These are phyloP conservation scores for Aeschynomene evenia DNA, from an alignment of 306 rosid species.

Conservation along the genomic window DNA sequence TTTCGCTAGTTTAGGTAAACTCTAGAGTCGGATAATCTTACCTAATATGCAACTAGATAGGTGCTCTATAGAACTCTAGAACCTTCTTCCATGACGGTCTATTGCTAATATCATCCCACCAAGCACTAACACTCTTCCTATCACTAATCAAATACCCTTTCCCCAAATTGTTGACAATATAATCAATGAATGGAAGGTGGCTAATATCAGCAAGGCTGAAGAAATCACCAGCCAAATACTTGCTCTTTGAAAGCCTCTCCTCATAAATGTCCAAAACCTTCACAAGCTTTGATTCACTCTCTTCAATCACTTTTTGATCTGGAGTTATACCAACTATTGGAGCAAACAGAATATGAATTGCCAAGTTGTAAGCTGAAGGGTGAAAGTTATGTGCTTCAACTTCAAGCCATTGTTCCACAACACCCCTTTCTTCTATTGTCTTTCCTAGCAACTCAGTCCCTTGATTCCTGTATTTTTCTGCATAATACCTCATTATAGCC, in stretches of 20 bases:
- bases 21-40: too few species aligned
- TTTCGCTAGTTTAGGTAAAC: too few species aligned
- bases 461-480: conserved; percentile 47
- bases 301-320: conserved; percentile 46
- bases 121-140: conserved; percentile 45
- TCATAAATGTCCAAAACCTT: conserved; percentile 55
- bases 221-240: conserved; percentile 58
- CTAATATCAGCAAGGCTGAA: conserved; percentile 57
- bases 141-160: conserved; percentile 38
- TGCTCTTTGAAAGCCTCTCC: conserved; percentile 50
- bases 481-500: conserved; percentile 49
- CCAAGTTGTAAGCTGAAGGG: conserved; percentile 25
- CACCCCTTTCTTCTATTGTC: conserved; percentile 50
- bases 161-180: conserved; percentile 38
- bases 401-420: conserved; percentile 61
- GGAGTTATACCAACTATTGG: neutral
- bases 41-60: neutral
- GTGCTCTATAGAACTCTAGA: conserved; percentile 6
- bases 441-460: conserved; percentile 48
- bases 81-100: conserved; percentile 56
- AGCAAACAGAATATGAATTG: conserved; percentile 25
- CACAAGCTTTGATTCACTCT: conserved; percentile 46
- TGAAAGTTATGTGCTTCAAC: conserved; percentile 46
- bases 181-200: conserved; percentile 42
- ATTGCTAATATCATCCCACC: conserved; percentile 57